phyloP scores from a whole-genome alignment of 441 rosid species.

The Populus tomentosa region DNA sequence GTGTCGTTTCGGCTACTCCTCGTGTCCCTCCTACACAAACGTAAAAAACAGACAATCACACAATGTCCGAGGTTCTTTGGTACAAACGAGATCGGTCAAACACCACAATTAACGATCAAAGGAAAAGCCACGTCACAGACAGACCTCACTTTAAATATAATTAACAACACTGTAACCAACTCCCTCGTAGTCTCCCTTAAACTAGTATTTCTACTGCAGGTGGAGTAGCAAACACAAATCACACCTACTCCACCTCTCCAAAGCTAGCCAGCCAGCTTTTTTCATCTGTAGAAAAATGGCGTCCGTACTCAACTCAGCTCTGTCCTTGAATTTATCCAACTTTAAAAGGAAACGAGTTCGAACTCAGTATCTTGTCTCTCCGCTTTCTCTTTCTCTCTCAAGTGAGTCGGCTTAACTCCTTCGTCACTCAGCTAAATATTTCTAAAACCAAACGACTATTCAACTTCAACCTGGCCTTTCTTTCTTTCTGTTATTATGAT shows the following conservation, averaged over 20 bases:
- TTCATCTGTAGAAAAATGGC: conserved; percentile 41
- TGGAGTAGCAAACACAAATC: neutral
- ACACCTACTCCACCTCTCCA: neutral
- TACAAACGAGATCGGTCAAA: neutral
- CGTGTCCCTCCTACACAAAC: neutral
- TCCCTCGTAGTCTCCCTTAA: neutral
- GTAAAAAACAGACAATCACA: neutral
- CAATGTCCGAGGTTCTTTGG: neutral
- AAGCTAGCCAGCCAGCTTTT: neutral
- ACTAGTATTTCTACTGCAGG: neutral
- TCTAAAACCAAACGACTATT: neutral
- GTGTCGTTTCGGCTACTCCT: too few relatives aligned
- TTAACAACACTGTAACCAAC: neutral
- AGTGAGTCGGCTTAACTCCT: conserved; percentile 35
- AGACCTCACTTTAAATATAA: neutral
- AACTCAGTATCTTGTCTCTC: conserved; percentile 29
- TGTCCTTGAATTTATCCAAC: conserved; percentile 37
- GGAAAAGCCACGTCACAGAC: neutral
- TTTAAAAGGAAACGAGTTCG: conserved; percentile 32
- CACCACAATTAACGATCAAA: neutral
- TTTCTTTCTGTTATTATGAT: neutral
- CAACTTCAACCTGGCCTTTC: neutral
- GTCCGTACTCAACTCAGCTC: conserved; percentile 50
- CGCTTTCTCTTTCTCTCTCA: conserved; percentile 34
- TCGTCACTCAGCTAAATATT: neutral